Conservation (phyloP, 768 basidiomycete genomes). For the Pholiota microspora region DNA sequence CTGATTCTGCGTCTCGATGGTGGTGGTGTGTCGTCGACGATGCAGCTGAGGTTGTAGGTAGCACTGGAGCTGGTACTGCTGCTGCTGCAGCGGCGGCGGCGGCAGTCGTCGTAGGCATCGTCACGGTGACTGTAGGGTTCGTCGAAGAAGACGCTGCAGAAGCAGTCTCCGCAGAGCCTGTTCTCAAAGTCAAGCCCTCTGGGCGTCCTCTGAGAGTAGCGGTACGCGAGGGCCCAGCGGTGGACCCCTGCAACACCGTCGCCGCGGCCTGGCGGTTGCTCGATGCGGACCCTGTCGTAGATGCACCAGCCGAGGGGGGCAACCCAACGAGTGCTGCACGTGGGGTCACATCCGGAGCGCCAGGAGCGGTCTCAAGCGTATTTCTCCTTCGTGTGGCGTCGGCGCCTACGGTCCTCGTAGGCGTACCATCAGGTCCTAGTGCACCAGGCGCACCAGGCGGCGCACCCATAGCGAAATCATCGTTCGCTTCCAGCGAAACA, state of each 20-base stretch:
- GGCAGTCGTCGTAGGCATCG: neutral
- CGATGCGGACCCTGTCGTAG: neutral
- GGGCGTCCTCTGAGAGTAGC: constrained; percentile 25
- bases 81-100: neutral
- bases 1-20: constrained; percentile 33
- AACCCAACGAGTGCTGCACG: constrained; percentile 58
- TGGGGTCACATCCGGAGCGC: constrained; percentile 59
- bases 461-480: constrained; percentile 88
- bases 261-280: neutral
- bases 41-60: constrained; percentile 14
- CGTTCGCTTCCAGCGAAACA: constrained; percentile 75
- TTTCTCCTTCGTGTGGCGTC: constrained; percentile 23
- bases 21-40: constrained; percentile 29
- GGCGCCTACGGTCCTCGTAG: constrained; percentile 16
- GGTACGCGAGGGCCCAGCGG: constrained; percentile 11
- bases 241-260: neutral
- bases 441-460: constrained; percentile 89
- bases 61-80: constrained; percentile 5
- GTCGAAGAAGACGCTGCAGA: neutral
- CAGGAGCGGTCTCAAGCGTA: constrained; percentile 29
- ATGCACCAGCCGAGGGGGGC: constrained; percentile 29
- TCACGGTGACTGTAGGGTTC: neutral
- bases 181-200: neutral
- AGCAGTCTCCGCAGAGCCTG: neutral
- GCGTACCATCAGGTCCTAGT: constrained; percentile 28